Base-by-base conservation (phyloP, 306 rosid genomes). In the Carpinus fangiana region DNA sequence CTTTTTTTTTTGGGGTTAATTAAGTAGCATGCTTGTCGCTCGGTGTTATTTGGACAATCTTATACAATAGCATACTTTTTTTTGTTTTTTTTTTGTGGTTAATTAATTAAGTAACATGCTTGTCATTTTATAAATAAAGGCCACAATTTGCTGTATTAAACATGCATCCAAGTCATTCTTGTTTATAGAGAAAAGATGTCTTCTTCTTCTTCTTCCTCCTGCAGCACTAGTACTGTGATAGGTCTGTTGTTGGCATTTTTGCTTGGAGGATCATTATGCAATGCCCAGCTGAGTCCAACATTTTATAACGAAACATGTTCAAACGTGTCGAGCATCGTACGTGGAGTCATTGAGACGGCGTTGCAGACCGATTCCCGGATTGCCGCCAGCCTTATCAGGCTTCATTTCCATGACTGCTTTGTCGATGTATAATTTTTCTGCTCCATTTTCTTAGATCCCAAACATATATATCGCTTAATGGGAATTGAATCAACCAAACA, bases 391-490 rank as follows among this genome's bases (percentile, higher is more conserved):
- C 82, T 89, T 61, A 26, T 76, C 2, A 82, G 93, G 76, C 89
- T 89, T 84, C 87, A 84, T 67, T 87, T 89, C 61, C 93, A 89
- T 14, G 93, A 87, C 23, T 89, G 93, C 81, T 89, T 89, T 18
- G 93, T 89, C 53, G 83, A 83, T 28, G 91, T 65, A 2, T 23
- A 23, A 23, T 23, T 48, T 59, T 59, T 10, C 4, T 23, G 12
- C 64, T 57, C 64, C 11, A 9, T 1, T 59, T 59, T 61, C 68
- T 61, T 61, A 61, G 26, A 23, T 23, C 26, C 43, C 67, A 61
- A 60, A 17, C 18, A n/a, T 50, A 3, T 52, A 9, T 75, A 62
- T 68, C 21, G 18, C 46, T 36, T 65, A 8, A 34, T 34, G 70
- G 70, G 48, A 31, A 31, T 31, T 2, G 3, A 31, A 31, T 31